Evolutionary conservation across 768 basidiomycete species (phyloP).

Genomic region (Phlebiopsis flavidoalba): DNA sequence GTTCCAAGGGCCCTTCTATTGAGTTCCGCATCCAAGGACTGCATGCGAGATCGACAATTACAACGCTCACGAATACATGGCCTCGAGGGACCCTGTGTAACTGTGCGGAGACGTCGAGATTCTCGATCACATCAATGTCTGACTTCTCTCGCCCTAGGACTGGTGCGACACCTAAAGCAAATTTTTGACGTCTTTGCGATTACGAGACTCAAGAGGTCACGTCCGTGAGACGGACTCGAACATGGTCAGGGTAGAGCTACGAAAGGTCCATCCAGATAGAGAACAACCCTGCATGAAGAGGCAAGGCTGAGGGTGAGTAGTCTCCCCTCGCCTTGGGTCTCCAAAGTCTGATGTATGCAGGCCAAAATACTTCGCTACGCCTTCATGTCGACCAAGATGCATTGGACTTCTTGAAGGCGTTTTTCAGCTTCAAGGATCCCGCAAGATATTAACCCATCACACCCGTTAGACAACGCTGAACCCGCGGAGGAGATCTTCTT

Average conservation of each 20-base stretch:
- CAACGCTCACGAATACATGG: conserved; percentile 45
- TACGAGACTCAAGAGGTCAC: conserved; percentile 83
- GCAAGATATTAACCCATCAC: too few relatives aligned
- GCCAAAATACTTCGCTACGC: conserved; percentile 82
- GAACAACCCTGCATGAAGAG: conserved; percentile 65
- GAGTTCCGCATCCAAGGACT: conserved; percentile 73
- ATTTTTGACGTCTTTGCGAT: conserved; percentile 82
- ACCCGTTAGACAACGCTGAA: conserved; percentile 30
- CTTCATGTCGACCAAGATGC: conserved; percentile 98
- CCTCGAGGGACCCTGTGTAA: conserved; percentile 64
- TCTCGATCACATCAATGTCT: conserved; percentile 95
- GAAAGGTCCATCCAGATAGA: conserved; percentile 68
- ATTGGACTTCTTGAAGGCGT: conserved; percentile 94
- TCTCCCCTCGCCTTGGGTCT: background rate
- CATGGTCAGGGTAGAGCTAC: conserved; percentile 88
- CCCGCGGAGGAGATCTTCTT: conserved; percentile 56
- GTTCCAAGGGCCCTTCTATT: conserved; percentile 77
- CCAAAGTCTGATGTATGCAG: conserved; percentile 33
- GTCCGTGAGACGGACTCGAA: conserved; percentile 86
- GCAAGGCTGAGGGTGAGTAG: conserved; percentile 68
- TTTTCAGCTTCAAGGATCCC: conserved; percentile 85
- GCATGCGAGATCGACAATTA: conserved; percentile 67
- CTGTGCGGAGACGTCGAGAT: conserved; percentile 79
- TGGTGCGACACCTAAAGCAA: conserved; percentile 99
- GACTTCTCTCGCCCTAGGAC: too few relatives aligned